These are phyloP conservation scores for Suhomyces canberraensis DNA, from an alignment of 805 yeast species.

Conservation along the genomic window DNA sequence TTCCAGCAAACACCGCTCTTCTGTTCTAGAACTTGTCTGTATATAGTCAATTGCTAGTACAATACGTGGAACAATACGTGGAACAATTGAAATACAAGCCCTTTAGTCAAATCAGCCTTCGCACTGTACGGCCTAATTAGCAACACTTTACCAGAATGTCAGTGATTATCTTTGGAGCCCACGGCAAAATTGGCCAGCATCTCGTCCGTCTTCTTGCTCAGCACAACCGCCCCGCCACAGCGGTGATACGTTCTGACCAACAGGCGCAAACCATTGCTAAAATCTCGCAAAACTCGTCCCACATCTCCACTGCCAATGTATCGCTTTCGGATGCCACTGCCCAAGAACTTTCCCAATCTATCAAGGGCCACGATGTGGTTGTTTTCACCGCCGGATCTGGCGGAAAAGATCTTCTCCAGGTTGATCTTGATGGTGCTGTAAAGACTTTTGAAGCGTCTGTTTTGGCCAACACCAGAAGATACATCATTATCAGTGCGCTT, in stretches of 20 bases:
- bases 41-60: too few species aligned
- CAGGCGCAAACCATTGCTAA: constrained; percentile 41
- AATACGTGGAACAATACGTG: too few species aligned
- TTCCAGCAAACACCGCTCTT: too few species aligned
- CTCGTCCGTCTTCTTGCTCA: constrained; percentile 35
- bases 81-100: too few species aligned
- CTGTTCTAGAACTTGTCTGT: too few species aligned
- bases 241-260: constrained; percentile 45
- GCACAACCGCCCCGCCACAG: constrained; percentile 23
- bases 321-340: constrained; percentile 36
- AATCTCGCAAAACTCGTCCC: constrained; percentile 28
- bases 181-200: constrained; percentile 56
- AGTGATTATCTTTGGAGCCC: constrained; percentile 50
- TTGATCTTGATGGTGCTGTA: constrained; percentile 63
- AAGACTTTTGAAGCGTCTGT: constrained; percentile 55
- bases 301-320: constrained; percentile 33
- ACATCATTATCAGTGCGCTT: constrained; percentile 54
- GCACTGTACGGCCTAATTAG: too few species aligned
- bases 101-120: too few species aligned
- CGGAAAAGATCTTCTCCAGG: constrained; percentile 49
- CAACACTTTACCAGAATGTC: too few species aligned
- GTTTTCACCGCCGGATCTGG: constrained; percentile 64
- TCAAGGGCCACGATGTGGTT: constrained; percentile 52
- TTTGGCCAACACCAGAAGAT: constrained; percentile 40
- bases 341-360: constrained; percentile 28